A percentile compares a stretch with the other conserved stretches of the same genome.
Evolutionary conservation across 176 grass and related monocot species (phyloP).

Genomic region (Rhynchospora pubera): DNA sequence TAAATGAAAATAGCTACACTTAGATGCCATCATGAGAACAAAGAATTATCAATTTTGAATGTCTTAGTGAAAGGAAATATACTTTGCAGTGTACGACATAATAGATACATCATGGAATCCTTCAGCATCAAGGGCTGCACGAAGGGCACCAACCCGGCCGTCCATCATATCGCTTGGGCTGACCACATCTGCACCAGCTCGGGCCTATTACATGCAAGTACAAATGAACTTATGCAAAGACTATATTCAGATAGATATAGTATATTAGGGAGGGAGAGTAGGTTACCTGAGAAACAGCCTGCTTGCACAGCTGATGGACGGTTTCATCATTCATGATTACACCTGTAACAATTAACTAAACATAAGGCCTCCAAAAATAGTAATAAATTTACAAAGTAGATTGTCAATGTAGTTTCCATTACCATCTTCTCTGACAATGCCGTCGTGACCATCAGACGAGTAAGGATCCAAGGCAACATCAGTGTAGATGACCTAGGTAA

Average conservation of each 20-base stretch:
- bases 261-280: not conserved
- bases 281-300: constrained; percentile 88
- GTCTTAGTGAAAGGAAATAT: constrained; percentile 10
- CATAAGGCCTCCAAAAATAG: not conserved
- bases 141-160: constrained; percentile 79
- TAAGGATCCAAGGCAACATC: constrained; percentile 97
- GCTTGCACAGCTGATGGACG: constrained; percentile 93
- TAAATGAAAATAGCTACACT: constrained; percentile 5
- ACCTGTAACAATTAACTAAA: constrained; percentile 34
- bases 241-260: not conserved
- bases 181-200: constrained; percentile 90
- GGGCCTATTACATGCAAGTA: constrained; percentile 44
- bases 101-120: constrained; percentile 95
- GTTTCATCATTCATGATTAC: constrained; percentile 98
- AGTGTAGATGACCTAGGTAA: constrained; percentile 73
- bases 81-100: constrained; percentile 99
- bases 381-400: not conserved
- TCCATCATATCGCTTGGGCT: constrained; percentile 99
- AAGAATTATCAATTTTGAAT: not conserved
- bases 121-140: constrained; percentile 83
- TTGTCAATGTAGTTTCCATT: constrained; percentile 20
- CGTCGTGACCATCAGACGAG: constrained; percentile 97
- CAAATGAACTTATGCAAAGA: constrained; percentile 7
- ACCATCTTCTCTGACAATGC: constrained; percentile 98
- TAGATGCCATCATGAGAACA: not conserved